phyloP scores from a whole-genome alignment of 2,329 filamentous ascomycete species.

The Venturia effusa region DNA sequence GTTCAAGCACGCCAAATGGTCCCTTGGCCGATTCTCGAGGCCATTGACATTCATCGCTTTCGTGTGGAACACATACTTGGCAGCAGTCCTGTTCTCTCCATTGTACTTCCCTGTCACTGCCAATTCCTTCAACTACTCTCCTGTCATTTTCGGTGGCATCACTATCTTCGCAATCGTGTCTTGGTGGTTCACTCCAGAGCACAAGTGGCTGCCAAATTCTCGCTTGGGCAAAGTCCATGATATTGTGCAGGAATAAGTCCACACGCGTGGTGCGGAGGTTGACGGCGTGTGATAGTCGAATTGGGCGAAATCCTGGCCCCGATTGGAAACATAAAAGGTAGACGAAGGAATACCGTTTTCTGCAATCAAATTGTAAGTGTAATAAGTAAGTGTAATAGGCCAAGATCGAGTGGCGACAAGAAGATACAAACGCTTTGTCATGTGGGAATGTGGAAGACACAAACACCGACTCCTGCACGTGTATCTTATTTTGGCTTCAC shows the following conservation, averaged over 20 bases:
- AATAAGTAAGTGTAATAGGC: too few species aligned
- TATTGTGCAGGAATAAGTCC: constrained; percentile 1
- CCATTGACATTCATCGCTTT: constrained; percentile 26
- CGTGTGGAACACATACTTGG: constrained; percentile 29
- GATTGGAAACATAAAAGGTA: neutral
- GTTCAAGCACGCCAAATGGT: constrained; percentile 26
- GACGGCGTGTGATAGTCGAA: neutral
- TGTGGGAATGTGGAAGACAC: neutral
- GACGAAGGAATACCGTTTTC: neutral
- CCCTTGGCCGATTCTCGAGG: constrained; percentile 25
- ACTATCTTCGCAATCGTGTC: constrained; percentile 27
- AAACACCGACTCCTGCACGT: neutral
- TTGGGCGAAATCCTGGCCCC: neutral
- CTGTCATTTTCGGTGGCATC: constrained; percentile 28
- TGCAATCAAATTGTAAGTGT: neutral
- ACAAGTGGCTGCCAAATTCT: constrained; percentile 20
- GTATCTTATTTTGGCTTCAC: too few species aligned
- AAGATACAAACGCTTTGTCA: neutral
- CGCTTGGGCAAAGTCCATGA: constrained; percentile 11
- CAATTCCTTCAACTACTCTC: constrained; percentile 25
- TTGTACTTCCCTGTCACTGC: constrained; percentile 25
- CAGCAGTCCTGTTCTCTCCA: constrained; percentile 28
- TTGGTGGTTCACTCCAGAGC: constrained; percentile 26
- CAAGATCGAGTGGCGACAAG: neutral
- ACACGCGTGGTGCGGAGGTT: neutral